Evolutionary conservation across 1,284 basidiomycete genomes (phyloP).

Genomic region (Meira nashicola): DNA sequence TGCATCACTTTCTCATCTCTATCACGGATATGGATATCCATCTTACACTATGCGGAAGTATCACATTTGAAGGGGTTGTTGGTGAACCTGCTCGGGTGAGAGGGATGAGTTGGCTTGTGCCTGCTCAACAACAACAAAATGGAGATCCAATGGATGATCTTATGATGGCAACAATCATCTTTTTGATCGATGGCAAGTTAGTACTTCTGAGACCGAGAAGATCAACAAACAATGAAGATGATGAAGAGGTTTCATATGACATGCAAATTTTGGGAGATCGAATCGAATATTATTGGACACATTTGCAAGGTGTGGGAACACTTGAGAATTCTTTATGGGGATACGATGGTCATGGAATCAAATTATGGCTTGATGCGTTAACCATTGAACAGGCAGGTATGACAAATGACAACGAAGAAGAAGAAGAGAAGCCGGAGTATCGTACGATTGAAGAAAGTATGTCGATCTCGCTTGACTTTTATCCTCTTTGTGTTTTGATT

Average conservation of each 20-base stretch:
- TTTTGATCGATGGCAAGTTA: constrained; percentile 89
- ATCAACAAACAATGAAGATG: constrained; percentile 57
- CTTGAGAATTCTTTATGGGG: constrained; percentile 97
- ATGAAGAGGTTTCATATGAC: constrained; percentile 91
- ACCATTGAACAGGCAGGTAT: constrained; percentile 61
- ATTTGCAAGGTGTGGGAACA: constrained; percentile 82
- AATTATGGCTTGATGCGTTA: constrained; percentile 91
- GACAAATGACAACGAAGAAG: constrained; percentile 34
- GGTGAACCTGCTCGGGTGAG: constrained; percentile 77
- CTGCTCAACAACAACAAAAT: constrained; percentile 80
- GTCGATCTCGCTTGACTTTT: constrained; percentile 83
- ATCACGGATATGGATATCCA: constrained; percentile 77
- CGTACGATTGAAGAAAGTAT: constrained; percentile 84
- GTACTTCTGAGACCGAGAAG: constrained; percentile 65
- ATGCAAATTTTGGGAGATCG: constrained; percentile 93
- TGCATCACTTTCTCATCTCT: constrained; percentile 86
- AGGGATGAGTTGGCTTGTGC: constrained; percentile 95
- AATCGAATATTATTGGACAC: constrained; percentile 98
- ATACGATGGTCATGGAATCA: constrained; percentile 81
- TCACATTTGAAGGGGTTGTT: constrained; percentile 88
- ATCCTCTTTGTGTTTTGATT: constrained; percentile 95
- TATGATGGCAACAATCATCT: constrained; percentile 86
- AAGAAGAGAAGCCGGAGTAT: constrained; percentile 49
- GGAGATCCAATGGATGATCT: constrained; percentile 92
- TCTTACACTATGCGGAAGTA: constrained; percentile 82